These are phyloP conservation scores for Paramyrothecium sp. DNA, from an alignment of 2,329 filamentous ascomycete species.

Conservation along the genomic window DNA sequence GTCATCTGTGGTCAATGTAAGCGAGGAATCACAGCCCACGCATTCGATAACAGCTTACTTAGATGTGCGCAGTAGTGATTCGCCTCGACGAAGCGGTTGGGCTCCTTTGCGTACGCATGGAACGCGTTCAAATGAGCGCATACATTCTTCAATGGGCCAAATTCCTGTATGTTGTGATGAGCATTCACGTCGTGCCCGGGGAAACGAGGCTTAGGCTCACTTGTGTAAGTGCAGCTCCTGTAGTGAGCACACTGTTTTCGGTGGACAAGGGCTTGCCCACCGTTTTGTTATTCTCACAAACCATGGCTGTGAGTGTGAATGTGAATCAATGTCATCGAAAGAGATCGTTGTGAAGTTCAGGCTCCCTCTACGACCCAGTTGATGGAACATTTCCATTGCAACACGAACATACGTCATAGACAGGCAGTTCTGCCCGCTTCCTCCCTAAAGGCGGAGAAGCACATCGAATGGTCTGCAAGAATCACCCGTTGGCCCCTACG, in stretches of 20 bases:
- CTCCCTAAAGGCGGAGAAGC: background rate
- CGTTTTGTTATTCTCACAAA: conserved; percentile 10
- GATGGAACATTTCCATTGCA: background rate
- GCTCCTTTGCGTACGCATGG: conserved; percentile 76
- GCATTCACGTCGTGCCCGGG: background rate
- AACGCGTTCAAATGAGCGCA: conserved; percentile 88
- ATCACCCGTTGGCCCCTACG: no score
- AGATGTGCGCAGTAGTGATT: conserved; percentile 86
- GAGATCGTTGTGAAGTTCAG: background rate
- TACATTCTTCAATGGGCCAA: conserved; percentile 69
- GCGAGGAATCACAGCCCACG: conserved; percentile 37
- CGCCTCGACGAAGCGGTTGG: conserved; percentile 66
- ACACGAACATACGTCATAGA: background rate
- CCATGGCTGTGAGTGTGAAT: background rate
- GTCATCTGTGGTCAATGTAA: conserved; percentile 20
- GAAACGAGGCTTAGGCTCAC: conserved; percentile 21
- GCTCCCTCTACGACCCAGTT: background rate
- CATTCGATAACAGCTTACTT: conserved; percentile 28
- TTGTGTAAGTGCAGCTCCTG: conserved; percentile 59
- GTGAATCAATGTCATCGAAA: background rate
- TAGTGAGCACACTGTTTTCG: conserved; percentile 59
- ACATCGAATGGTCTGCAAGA: background rate
- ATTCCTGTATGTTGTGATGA: conserved; percentile 43
- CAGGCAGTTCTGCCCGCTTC: background rate
- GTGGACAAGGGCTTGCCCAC: conserved; percentile 48